Conservation (phyloP, 2,329 filamentous ascomycete species). For the Apiospora marii region DNA sequence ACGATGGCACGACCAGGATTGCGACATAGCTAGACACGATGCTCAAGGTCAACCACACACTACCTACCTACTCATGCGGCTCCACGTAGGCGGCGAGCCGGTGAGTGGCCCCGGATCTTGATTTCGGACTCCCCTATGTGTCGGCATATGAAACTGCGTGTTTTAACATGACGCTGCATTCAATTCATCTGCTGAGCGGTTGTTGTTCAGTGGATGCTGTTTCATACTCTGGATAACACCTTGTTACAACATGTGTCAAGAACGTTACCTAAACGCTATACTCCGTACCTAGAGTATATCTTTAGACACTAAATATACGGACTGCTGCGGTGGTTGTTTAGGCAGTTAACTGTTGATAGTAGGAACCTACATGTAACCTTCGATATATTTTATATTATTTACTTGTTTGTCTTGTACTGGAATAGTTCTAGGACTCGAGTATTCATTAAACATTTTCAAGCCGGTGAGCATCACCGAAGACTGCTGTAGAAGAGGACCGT, state of each 20-base stretch:
- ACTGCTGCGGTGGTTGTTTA: too few relatives aligned
- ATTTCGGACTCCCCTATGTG: slow-evolving; percentile 6
- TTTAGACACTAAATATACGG: too few relatives aligned
- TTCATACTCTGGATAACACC: not conserved
- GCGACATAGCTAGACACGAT: not conserved
- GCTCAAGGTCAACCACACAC: not conserved
- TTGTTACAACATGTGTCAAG: not conserved
- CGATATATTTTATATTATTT: too few relatives aligned
- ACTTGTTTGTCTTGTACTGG: too few relatives aligned
- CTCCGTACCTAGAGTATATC: too few relatives aligned
- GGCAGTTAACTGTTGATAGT: too few relatives aligned
- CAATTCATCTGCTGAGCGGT: not conserved
- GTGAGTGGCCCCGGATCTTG: not conserved
- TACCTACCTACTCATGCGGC: not conserved
- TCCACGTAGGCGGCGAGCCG: not conserved
- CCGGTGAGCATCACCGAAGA: too few relatives aligned
- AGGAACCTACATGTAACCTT: too few relatives aligned
- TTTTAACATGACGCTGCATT: not conserved
- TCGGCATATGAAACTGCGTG: not conserved
- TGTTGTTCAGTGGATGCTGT: not conserved
- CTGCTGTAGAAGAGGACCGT: not conserved
- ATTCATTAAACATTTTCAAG: not conserved
- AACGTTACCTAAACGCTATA: not conserved
- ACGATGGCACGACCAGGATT: not conserved
- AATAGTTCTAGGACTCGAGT: not conserved